Evolutionary conservation across 2,329 filamentous ascomycete species (phyloP), one percentile per base, ranked within the genome.

Genomic region (Periconia sp.): DNA sequence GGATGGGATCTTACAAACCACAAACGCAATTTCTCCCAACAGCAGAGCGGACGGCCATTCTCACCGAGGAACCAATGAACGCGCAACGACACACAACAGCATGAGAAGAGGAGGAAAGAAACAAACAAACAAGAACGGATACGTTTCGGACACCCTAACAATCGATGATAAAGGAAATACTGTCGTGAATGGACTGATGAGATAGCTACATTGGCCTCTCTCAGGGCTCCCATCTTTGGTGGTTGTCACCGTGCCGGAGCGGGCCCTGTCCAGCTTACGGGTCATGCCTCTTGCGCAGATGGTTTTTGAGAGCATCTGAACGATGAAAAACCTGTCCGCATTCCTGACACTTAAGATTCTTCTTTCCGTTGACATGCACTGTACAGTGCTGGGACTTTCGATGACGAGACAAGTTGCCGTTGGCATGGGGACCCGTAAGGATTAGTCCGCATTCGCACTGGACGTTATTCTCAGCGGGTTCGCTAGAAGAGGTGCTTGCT

Each of bases 331-430:
- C 38, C 29, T 52, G 57, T 4, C 24, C 46, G 38, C 63, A 67
- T 4, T 46, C 51, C 4, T 51, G 48, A 26, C 59, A 65, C 3
- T 17, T 26, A 24, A 57, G 49, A 19, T 37, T 32, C 23, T 53
- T 58, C 7, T 51, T 43, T 36, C n/a, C n/a, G n/a, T 46, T 45
- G 7, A 44, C 46, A 10, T 50, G 54, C 3, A 50, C 52, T 21
- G 36, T 25, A 23, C 62, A 67, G 10, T 42, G 48, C 29, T 50
- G 42, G 5, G 61, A 59, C 21, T 61, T 63, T 15, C 54, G 36
- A 39, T 65, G 62, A 2, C 63, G 59, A 1, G 56, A 59, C 5
- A 67, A 43, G 22, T 67, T 67, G 7, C 62, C 60, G 4, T 52
- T 42, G 13, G 61, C 62, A 31, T 67, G 56, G 1, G 48, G 39